These are phyloP conservation scores for Podosphaera aphanis DNA, from an alignment of 2,329 filamentous ascomycete genomes.

Conservation along the genomic window DNA sequence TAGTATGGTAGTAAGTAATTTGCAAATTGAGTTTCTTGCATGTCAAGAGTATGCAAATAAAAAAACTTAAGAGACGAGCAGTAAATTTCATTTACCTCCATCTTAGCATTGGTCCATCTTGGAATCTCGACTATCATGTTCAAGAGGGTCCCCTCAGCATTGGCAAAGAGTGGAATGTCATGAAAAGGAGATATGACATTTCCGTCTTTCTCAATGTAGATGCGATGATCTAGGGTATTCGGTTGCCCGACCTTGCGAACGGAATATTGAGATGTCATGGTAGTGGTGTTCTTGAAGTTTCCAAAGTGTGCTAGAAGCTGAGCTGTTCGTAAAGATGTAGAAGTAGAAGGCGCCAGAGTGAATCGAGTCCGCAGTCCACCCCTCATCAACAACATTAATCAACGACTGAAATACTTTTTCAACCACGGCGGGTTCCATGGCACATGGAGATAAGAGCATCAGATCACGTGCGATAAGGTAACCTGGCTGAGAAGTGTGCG, in stretches of 20 bases:
- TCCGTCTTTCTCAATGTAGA: constrained; percentile 97
- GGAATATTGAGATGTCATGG: constrained; percentile 32
- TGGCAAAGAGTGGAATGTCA: constrained; percentile 94
- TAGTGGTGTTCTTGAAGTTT: constrained; percentile 2
- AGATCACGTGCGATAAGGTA: too few species aligned
- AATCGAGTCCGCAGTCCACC: too few species aligned
- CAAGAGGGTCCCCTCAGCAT: constrained; percentile 79
- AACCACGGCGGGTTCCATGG: too few species aligned
- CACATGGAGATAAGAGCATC: too few species aligned
- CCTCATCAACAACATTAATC: too few species aligned
- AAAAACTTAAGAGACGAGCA: constrained; percentile 6
- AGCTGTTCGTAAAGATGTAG: too few species aligned
- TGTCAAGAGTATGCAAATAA: constrained; percentile 2
- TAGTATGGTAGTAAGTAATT: background rate
- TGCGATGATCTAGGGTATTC: constrained; percentile 88
- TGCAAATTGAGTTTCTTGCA: background rate
- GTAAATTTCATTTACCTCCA: constrained; percentile 43
- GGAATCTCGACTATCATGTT: constrained; percentile 99
- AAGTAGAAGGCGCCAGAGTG: too few species aligned
- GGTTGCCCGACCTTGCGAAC: constrained; percentile 71
- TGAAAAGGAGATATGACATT: constrained; percentile 86
- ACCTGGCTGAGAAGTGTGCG: too few species aligned
- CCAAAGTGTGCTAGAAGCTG: background rate
- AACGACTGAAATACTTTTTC: too few species aligned
- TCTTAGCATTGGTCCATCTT: constrained; percentile 98